Evolutionary conservation across 768 basidiomycete species (phyloP), one percentile per base, ranked within the genome.

Genomic region (Fistulinella prunicolor): DNA sequence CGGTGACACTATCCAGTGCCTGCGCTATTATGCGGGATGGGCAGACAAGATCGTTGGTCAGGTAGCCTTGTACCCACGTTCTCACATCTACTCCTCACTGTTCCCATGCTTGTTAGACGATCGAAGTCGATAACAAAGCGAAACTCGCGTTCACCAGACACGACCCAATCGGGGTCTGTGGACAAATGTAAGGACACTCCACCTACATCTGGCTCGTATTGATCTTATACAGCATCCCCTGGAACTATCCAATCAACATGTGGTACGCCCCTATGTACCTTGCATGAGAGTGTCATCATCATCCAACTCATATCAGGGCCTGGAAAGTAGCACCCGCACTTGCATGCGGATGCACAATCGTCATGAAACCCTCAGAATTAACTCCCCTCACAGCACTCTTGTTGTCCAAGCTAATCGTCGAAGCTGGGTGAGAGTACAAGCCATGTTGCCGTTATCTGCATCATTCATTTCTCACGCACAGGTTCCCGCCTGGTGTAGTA

Each of bases 321-420:
- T 94, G 93, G 93, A 96, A 97, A 70, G 81, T 95, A 38, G 93
- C 88, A 9, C 94, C 93, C 9, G 92, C 94, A 13, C 79, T 97
- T 47, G 92, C 94, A 8, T 81, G 82, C 45, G 93, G 94, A 29
- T 94, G 92, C 70, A 91, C 90, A 20, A 85, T 95, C 61, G 86
- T 97, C 59, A 88, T 98, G 85, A 97, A 96, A 67, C 91, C 94
- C 3, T 93, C 89, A 13, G 92, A 94, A 67, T 64, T 91, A 45
- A 90, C 87, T 1, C 89, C 90, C 10, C 73, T 94, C 41, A 88
- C 90, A 21, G 89, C 89, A 8, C 74, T 94, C 55, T 85, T 89
- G 66, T 73, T 94, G 12, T 88, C 86, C 30, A 85, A 89, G 62
- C 79, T 94, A 39, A 72, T 87, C 55, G 81, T 75, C 52, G 89